phyloP scores from a whole-genome alignment of 2,329 filamentous ascomycete species.

The Colletotrichum cuscutae region DNA sequence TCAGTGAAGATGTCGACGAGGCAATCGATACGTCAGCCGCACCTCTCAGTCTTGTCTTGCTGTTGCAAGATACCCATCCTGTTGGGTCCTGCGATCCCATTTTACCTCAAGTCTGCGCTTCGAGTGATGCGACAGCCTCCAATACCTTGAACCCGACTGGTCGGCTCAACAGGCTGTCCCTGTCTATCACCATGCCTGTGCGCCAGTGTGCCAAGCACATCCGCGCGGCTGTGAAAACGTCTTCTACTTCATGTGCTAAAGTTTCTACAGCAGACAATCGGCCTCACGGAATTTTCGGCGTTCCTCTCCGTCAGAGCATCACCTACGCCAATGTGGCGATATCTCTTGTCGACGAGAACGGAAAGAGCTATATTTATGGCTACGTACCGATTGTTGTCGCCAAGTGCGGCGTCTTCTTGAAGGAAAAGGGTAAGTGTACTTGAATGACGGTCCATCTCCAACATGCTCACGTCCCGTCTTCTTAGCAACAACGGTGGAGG shows the following conservation, averaged over 20 bases:
- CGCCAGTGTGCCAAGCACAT: constrained; percentile 28
- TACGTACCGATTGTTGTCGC: constrained; percentile 98
- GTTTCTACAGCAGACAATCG: constrained; percentile 51
- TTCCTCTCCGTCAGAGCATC: constrained; percentile 93
- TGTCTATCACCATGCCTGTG: constrained; percentile 29
- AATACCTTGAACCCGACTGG: neutral
- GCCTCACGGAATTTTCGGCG: constrained; percentile 87
- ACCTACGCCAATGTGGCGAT: constrained; percentile 98
- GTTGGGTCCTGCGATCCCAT: neutral
- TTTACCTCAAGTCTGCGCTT: constrained; percentile 22
- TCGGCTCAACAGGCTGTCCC: constrained; percentile 30
- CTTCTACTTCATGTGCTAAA: constrained; percentile 37
- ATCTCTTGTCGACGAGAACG: constrained; percentile 90
- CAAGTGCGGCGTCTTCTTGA: constrained; percentile 96
- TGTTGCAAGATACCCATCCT: constrained; percentile 31
- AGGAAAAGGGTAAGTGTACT: constrained; percentile 85
- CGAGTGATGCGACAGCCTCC: constrained; percentile 34
- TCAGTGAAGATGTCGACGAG: constrained; percentile 33
- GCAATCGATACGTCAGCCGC: constrained; percentile 20
- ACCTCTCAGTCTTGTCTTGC: constrained; percentile 24
- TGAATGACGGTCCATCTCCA: neutral
- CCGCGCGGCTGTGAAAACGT: constrained; percentile 21
- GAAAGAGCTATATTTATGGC: constrained; percentile 96
- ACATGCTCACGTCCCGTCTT: constrained; percentile 41
- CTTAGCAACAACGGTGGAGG: constrained; percentile 90